These are phyloP conservation scores for Oehlia diaphana DNA, from an alignment of 192 early-diverging fungal genomes.

Conservation along the genomic window DNA sequence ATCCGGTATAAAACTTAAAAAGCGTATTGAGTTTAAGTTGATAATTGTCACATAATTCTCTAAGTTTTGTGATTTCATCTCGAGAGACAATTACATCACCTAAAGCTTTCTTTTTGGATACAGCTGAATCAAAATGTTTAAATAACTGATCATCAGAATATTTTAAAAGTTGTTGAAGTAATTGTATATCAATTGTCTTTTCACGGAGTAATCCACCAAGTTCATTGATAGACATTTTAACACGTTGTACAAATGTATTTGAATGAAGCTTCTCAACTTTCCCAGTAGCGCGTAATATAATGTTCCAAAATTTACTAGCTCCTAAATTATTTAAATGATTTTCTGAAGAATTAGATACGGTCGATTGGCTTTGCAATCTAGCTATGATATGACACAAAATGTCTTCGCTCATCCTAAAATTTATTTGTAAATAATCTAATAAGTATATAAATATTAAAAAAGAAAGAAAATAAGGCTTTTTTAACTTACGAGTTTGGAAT, in stretches of 20 bases:
- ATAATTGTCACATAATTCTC: not conserved
- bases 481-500: not conserved
- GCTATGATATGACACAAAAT: constrained; percentile 7
- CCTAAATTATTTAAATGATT: not conserved
- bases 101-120: not conserved
- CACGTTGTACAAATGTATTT: not conserved
- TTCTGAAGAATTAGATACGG: not conserved
- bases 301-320: not conserved
- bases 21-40: not conserved
- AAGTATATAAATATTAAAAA: too few species aligned
- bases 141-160: not conserved
- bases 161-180: not conserved
- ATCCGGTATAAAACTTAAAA: not conserved
- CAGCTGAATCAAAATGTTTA: not conserved
- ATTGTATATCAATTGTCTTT: not conserved
- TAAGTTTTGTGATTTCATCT: not conserved
- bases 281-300: not conserved
- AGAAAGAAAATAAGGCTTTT: not conserved
- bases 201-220: not conserved
- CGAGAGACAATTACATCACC: not conserved
- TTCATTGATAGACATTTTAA: not conserved
- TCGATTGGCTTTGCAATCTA: not conserved
- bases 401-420: not conserved
- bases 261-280: not conserved
- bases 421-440: not conserved